Conservation (phyloP, 257 asterid species). For the Hygrophila difformis region DNA sequence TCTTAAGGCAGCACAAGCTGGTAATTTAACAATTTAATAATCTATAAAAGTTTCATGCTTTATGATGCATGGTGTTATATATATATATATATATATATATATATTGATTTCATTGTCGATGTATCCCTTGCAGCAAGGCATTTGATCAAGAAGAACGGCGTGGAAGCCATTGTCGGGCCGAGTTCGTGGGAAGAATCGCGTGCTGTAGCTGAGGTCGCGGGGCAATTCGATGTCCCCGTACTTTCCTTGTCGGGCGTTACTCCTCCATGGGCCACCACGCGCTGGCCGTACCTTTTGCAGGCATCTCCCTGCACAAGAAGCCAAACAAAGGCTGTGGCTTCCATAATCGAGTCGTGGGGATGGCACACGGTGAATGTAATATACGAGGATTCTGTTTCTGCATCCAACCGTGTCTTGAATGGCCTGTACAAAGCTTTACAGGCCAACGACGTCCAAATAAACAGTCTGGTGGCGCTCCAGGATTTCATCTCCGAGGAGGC, state of each 20-base stretch:
- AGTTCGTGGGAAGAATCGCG: constrained; percentile 37
- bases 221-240: constrained; percentile 13
- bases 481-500: constrained; percentile 1
- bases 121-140: constrained; percentile 22
- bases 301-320: constrained; percentile 21
- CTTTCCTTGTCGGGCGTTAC: constrained; percentile 24
- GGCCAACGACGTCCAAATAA: constrained; percentile 21
- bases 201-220: constrained; percentile 26
- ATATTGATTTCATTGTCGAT: too few relatives aligned
- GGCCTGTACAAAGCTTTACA: constrained; percentile 22
- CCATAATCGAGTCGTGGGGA: constrained; percentile 16
- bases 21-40: constrained; percentile 13
- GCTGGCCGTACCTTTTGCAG: constrained; percentile 31
- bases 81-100: background rate
- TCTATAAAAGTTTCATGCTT: background rate
- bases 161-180: constrained; percentile 30
- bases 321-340: constrained; percentile 27
- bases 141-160: constrained; percentile 18
- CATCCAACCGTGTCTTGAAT: constrained; percentile 17
- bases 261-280: constrained; percentile 23
- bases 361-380: constrained; percentile 34
- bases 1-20: constrained; percentile 24
- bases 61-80: background rate
- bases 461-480: constrained; percentile 16
- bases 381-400: constrained; percentile 28